Evolutionary conservation across 2,329 filamentous ascomycete species (phyloP).

Genomic region (Pseudocercospora fijiensis): DNA sequence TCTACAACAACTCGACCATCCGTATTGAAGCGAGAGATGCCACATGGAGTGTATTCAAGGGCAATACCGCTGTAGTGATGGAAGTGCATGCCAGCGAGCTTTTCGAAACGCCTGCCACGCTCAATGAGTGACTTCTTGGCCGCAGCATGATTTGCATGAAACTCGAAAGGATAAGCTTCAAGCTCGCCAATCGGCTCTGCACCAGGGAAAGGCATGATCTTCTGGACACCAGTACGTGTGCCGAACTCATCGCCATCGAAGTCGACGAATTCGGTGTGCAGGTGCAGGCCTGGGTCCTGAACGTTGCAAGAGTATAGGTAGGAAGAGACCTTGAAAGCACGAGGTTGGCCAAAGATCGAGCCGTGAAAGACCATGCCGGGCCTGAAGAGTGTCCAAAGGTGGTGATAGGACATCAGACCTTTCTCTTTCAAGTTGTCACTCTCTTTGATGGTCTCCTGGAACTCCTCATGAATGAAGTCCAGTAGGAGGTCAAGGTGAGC

Average conservation of each 20-base stretch:
- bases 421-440: conserved; percentile 31
- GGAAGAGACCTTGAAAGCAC: conserved; percentile 34
- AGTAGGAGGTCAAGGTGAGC: conserved; percentile 38
- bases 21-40: conserved; percentile 29
- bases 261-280: conserved; percentile 36
- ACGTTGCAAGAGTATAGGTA: conserved; percentile 32
- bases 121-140: conserved; percentile 27
- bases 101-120: conserved; percentile 31
- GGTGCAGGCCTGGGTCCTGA: conserved; percentile 27
- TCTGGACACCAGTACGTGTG: conserved; percentile 14
- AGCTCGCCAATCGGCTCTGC: conserved; percentile 28
- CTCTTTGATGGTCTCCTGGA: conserved; percentile 36
- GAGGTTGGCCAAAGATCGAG: conserved; percentile 33
- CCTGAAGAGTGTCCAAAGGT: conserved; percentile 48
- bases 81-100: conserved; percentile 34
- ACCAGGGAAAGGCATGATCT: conserved; percentile 28
- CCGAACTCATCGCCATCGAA: conserved; percentile 39
- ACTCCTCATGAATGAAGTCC: conserved; percentile 32
- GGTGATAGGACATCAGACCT: conserved; percentile 39
- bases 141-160: conserved; percentile 20
- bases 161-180: conserved; percentile 29
- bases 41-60: conserved; percentile 24
- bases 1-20: conserved; percentile 35
- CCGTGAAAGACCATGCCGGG: conserved; percentile 36
- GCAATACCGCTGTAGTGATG: conserved; percentile 31